Evolutionary conservation across 805 yeast genomes (phyloP).

Genomic region (Monosporozyma aerobia): DNA sequence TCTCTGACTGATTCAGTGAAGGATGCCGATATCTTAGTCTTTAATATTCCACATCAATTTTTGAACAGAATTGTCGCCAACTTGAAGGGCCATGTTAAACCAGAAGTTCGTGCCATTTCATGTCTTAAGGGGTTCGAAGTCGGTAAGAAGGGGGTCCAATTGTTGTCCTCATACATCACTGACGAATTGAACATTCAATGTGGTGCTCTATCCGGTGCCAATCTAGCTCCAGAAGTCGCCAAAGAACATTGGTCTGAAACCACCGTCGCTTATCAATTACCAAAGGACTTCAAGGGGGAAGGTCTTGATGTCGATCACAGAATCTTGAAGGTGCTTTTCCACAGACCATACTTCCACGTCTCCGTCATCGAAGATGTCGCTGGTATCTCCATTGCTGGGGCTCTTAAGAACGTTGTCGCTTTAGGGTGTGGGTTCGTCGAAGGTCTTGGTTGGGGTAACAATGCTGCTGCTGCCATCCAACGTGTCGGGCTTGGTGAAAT

Average conservation of each 20-base stretch:
- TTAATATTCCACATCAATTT: conserved; percentile 97
- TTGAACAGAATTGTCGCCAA: conserved; percentile 66
- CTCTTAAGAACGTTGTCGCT: conserved; percentile 92
- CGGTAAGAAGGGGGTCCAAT: conserved; percentile 71
- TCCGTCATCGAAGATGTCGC: conserved; percentile 86
- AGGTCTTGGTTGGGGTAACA: conserved; percentile 98
- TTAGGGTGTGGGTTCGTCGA: conserved; percentile 95
- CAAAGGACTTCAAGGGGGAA: conserved; percentile 45
- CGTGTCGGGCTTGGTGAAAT: conserved; percentile 90
- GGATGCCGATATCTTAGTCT: conserved; percentile 78
- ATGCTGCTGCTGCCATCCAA: conserved; percentile 96
- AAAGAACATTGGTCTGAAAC: conserved; percentile 95
- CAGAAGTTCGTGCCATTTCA: conserved; percentile 76
- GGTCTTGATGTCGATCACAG: conserved; percentile 52
- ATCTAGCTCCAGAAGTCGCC: conserved; percentile 95
- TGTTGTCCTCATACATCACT: conserved; percentile 70
- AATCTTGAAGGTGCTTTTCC: conserved; percentile 76
- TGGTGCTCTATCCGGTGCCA: conserved; percentile 96
- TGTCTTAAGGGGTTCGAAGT: conserved; percentile 95
- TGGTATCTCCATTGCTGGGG: conserved; percentile 95
- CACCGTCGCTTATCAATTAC: conserved; percentile 81
- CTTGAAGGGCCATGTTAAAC: conserved; percentile 65
- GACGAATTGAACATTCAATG: conserved; percentile 79
- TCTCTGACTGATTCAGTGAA: conserved; percentile 64
- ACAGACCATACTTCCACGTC: conserved; percentile 97